phyloP scores from a whole-genome alignment of 1,284 basidiomycete genomes.

The Limonomyces culmigenus region DNA sequence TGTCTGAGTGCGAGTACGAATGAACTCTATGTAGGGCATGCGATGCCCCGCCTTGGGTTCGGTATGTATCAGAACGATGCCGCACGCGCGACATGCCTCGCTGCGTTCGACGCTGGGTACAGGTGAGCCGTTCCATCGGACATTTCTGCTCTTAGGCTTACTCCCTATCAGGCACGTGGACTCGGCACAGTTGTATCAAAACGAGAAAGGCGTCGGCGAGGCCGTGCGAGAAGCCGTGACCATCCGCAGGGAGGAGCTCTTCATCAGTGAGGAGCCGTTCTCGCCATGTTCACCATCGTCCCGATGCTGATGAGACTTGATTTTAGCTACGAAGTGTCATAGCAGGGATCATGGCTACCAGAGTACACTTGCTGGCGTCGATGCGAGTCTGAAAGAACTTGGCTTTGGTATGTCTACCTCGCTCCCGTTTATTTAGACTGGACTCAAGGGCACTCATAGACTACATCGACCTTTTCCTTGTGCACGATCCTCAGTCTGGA shows the following conservation, averaged over 20 bases:
- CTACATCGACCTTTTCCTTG: slow-evolving; percentile 43
- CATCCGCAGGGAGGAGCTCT: slow-evolving; percentile 12
- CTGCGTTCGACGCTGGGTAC: slow-evolving; percentile 25
- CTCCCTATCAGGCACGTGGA: slow-evolving; percentile 16
- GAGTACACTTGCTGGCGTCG: slow-evolving; percentile 16
- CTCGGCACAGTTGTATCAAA: slow-evolving; percentile 22
- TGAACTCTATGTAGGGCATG: slow-evolving; percentile 6
- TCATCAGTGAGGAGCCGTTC: no score
- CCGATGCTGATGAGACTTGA: no score
- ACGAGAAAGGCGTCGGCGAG: slow-evolving; percentile 18
- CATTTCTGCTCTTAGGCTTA: no score
- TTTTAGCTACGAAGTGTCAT: slow-evolving; percentile 23
- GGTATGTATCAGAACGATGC: slow-evolving; percentile 25
- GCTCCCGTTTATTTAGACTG: neutral
- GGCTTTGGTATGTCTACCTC: slow-evolving; percentile 6
- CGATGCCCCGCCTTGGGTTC: slow-evolving; percentile 27
- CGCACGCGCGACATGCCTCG: slow-evolving; percentile 15
- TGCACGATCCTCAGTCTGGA: slow-evolving; percentile 34
- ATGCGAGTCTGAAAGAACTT: slow-evolving; percentile 20
- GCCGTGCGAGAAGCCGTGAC: slow-evolving; percentile 13
- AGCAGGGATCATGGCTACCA: slow-evolving; percentile 18
- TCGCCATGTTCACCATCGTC: no score
- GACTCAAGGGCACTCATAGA: slow-evolving; percentile 11
- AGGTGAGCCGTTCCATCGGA: slow-evolving; percentile 16
- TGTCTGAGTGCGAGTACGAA: no score